Conservation (phyloP, 1,284 basidiomycete species). For the Volvariella surrecta region DNA sequence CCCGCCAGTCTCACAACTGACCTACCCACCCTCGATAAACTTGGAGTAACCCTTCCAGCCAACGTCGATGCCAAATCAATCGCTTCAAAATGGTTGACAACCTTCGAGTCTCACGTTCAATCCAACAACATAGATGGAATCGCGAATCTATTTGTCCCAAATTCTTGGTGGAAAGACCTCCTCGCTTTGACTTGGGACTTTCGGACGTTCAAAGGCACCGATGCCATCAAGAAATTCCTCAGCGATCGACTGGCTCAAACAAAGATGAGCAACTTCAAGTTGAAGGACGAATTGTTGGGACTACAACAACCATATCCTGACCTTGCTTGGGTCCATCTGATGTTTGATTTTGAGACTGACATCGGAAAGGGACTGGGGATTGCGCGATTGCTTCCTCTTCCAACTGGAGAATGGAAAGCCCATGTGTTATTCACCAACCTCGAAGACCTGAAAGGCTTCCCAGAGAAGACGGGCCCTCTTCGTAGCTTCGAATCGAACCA, state of each 20-base stretch:
- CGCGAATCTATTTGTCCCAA: slow-evolving; percentile 29
- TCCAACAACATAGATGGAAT: slow-evolving; percentile 27
- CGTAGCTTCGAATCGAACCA: slow-evolving; percentile 25
- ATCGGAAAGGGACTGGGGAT: slow-evolving; percentile 42
- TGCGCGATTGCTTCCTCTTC: slow-evolving; percentile 42
- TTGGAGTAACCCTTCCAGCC: slow-evolving; percentile 25
- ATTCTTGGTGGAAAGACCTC: slow-evolving; percentile 52
- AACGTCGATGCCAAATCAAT: slow-evolving; percentile 28
- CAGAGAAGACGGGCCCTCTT: slow-evolving; percentile 34
- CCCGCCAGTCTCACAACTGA: slow-evolving; percentile 9
- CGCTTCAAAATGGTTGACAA: slow-evolving; percentile 35
- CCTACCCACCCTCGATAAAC: slow-evolving; percentile 37
- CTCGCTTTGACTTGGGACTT: slow-evolving; percentile 59
- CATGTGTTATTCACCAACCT: slow-evolving; percentile 52
- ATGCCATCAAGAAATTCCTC: slow-evolving; percentile 35
- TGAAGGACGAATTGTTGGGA: slow-evolving; percentile 26
- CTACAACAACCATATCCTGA: slow-evolving; percentile 43
- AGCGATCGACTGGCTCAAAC: slow-evolving; percentile 31
- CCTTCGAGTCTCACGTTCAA: slow-evolving; percentile 28
- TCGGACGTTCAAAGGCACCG: slow-evolving; percentile 45
- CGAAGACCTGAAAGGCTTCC: slow-evolving; percentile 44
- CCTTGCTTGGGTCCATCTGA: slow-evolving; percentile 48
- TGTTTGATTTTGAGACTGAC: slow-evolving; percentile 50
- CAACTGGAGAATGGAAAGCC: slow-evolving; percentile 45
- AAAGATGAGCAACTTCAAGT: slow-evolving; percentile 28